phyloP scores from a whole-genome alignment of 192 early-diverging fungal genomes.

The Entomortierella parvispora region DNA sequence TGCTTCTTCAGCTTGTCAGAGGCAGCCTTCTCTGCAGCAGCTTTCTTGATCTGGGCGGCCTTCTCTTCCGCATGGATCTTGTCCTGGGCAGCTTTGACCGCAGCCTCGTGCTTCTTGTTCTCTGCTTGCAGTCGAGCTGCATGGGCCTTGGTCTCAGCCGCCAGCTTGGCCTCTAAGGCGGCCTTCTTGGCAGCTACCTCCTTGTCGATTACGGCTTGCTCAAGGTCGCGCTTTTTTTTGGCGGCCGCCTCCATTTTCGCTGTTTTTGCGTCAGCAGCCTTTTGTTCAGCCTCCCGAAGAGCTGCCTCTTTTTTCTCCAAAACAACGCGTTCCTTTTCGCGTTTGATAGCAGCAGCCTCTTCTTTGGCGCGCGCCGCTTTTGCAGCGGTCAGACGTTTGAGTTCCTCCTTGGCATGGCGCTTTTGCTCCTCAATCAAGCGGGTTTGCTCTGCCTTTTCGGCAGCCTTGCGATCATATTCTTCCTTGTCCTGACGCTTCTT shows the following conservation, averaged over 20 bases:
- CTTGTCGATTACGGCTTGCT: constrained; percentile 19
- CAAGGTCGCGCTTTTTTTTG: neutral
- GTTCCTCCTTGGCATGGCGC: constrained; percentile 10
- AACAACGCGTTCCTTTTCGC: neutral
- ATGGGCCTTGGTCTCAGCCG: constrained; percentile 17
- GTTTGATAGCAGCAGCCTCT: constrained; percentile 2
- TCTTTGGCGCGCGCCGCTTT: constrained; percentile 11
- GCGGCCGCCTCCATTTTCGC: constrained; percentile 10
- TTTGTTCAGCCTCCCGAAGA: neutral
- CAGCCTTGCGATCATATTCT: neutral
- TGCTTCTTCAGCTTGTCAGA: constrained; percentile 8
- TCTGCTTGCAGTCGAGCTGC: constrained; percentile 9
- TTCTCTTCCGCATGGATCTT: constrained; percentile 23
- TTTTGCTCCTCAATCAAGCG: neutral
- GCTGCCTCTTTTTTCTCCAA: constrained; percentile 12
- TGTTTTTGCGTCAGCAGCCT: constrained; percentile 3
- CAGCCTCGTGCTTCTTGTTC: constrained; percentile 21
- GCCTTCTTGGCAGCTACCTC: constrained; percentile 1
- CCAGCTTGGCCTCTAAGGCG: constrained; percentile 5
- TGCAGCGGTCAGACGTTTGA: constrained; percentile 6
- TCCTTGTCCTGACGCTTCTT: neutral
- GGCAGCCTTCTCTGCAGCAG: constrained; percentile 12
- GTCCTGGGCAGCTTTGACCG: constrained; percentile 11
- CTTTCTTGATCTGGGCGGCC: constrained; percentile 7
- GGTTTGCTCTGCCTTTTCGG: neutral